Evolutionary conservation across 2,329 filamentous ascomycete species (phyloP), one percentile per base, ranked within the genome.

Genomic region (Trichoderma guizhouense): DNA sequence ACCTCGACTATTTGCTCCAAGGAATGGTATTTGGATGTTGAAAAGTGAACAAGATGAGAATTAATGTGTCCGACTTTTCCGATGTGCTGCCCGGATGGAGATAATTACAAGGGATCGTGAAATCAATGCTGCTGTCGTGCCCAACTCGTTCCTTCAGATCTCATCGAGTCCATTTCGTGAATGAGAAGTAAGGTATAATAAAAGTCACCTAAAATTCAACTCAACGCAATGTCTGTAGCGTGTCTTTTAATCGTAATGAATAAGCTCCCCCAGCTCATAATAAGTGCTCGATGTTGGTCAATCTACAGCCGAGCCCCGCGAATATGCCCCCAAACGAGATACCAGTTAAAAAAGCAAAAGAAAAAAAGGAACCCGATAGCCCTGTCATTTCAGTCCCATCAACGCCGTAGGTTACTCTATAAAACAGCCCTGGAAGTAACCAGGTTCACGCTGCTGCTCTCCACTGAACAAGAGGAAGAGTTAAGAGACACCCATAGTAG

Each of bases 361-460:
- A 15, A 21, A 61, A 63, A 32, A 63, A 30, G 34, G 71, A 72
- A 72, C 72, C 69, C 72, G 55, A 53, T 61, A 72, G 74, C 71
- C 66, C 30, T 57, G 32, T 62, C 61, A 51, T 72, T 72, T 30
- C 61, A 74, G 57, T 61, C 74, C 74, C 67, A 71, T 60, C 43
- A 77, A 76, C 75, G 76, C 76, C 76, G 47, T 60, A 71, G 67
- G 71, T 69, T 73, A 68, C 43, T 60, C 67, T 64, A 65, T 66
- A 28, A 69, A 66, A 65, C n/a, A 58, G 66, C 66, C 36, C 55
- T 24, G 36, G 66, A 51, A 69, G 26, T n/a, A 61, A 34, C 58
- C 32, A 26, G 36, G 15, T 58, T 51, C 65, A 18, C 69, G 26
- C n/a, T 72, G 65, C 28, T 43, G 51, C 24, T 55, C 26, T 24